These are phyloP conservation scores for Neopestalotiopsis clavispora DNA, from an alignment of 2,329 filamentous ascomycete genomes.

Conservation along the genomic window DNA sequence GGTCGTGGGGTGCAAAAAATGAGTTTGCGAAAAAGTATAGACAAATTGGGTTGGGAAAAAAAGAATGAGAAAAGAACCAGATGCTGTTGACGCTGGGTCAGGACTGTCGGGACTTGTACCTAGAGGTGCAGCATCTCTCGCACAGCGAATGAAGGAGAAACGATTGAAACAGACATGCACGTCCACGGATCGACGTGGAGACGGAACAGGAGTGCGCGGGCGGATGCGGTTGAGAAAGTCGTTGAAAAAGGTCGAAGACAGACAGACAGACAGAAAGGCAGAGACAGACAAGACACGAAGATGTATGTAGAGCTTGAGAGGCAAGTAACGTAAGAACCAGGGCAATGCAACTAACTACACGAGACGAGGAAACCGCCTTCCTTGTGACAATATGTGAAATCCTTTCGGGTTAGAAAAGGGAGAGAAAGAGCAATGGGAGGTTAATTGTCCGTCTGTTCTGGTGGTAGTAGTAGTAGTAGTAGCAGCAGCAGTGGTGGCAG, in stretches of 20 bases:
- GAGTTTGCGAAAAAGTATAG: background rate
- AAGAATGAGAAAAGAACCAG: background rate
- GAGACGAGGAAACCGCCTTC: conserved; percentile 18
- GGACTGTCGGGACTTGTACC: background rate
- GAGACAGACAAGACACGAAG: background rate
- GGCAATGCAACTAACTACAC: conserved; percentile 14
- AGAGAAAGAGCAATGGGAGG: background rate
- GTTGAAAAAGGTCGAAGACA: too few species aligned
- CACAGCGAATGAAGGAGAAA: conserved; percentile 25
- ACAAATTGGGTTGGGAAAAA: background rate
- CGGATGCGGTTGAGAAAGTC: background rate
- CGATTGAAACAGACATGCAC: conserved; percentile 33
- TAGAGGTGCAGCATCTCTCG: conserved; percentile 14
- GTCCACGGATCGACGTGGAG: conserved; percentile 33
- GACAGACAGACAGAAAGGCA: background rate
- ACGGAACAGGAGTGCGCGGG: conserved; percentile 9
- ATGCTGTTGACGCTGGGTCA: conserved; percentile 11
- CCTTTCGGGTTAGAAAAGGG: background rate
- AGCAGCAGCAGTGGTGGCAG: too few species aligned
- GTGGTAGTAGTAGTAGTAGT: too few species aligned
- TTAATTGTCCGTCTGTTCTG: background rate
- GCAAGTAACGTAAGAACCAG: background rate
- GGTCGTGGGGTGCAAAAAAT: background rate
- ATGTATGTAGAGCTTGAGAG: background rate
- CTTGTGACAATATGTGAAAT: background rate